Percentiles rank a stretch among this genome's conserved stretches.
Conservation (phyloP, 495 filamentous ascomycete genomes). For the Hyaloscypha variabilis region DNA sequence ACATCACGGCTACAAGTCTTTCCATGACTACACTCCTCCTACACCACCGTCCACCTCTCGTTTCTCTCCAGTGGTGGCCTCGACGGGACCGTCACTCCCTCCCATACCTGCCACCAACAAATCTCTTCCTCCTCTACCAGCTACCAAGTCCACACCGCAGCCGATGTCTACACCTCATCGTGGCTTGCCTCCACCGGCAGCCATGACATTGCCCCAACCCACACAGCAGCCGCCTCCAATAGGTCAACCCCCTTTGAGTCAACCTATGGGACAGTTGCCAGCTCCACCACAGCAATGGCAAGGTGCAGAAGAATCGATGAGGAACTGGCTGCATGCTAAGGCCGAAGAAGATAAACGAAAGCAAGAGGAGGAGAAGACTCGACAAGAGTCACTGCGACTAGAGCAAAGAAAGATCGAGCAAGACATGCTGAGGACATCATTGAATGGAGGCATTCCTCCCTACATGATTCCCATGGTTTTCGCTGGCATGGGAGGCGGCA, state of each 20-base stretch:
- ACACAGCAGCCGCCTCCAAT: constrained; percentile 41
- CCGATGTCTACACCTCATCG: constrained; percentile 75
- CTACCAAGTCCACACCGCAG: constrained; percentile 19
- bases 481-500: constrained; percentile 74
- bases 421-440: constrained; percentile 79
- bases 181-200: constrained; percentile 72
- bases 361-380: constrained; percentile 87
- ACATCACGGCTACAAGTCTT: constrained; percentile 66
- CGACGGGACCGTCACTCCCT: constrained; percentile 44
- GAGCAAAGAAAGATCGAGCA: constrained; percentile 86
- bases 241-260: constrained; percentile 38
- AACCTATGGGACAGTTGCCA: constrained; percentile 59
- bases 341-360: constrained; percentile 81
- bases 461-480: constrained; percentile 89
- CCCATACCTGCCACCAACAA: constrained; percentile 42
- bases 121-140: constrained; percentile 26
- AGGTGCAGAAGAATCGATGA: constrained; percentile 77
- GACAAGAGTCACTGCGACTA: constrained; percentile 73
- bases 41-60: constrained; percentile 60
- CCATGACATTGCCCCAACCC: constrained; percentile 62
- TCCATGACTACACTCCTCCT: constrained; percentile 67
- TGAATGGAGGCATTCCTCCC: constrained; percentile 81
- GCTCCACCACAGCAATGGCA: constrained; percentile 73
- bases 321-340: constrained; percentile 79
- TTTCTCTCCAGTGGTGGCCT: constrained; percentile 61